Conservation (phyloP, 495 filamentous ascomycete genomes). For the Annulohypoxylon bovei region DNA sequence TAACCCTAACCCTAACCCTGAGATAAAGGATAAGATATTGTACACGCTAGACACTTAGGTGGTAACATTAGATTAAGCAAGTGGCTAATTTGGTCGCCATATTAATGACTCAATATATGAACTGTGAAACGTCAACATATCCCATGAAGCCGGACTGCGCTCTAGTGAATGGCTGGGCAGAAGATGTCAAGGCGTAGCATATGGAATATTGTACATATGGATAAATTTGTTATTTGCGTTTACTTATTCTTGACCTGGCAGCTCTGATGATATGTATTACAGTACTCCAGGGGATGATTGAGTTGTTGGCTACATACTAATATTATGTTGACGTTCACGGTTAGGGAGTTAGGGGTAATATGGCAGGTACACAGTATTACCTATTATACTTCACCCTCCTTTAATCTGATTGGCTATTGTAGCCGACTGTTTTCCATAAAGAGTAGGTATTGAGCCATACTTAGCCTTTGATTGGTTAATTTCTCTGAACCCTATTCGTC, state of each 20-base stretch:
- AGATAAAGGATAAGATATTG: no score
- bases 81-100: no score
- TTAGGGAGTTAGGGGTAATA: not conserved
- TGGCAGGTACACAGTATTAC: no score
- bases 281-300: not conserved
- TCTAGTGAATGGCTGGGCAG: no score
- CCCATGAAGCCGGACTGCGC: no score
- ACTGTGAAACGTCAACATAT: no score
- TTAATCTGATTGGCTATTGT: not conserved
- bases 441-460: not conserved
- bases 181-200: not conserved
- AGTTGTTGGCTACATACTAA: not conserved
- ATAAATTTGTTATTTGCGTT: no score
- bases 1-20: no score
- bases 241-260: not conserved
- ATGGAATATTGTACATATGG: not conserved
- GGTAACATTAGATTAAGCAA: no score
- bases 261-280: not conserved
- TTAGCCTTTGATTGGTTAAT: not conserved
- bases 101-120: no score
- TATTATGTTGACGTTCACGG: not conserved
- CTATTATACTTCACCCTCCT: not conserved
- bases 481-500: not conserved
- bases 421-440: not conserved
- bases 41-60: no score